phyloP scores from a whole-genome alignment of 2,329 filamentous ascomycete species.

The Verticillium nubilum region DNA sequence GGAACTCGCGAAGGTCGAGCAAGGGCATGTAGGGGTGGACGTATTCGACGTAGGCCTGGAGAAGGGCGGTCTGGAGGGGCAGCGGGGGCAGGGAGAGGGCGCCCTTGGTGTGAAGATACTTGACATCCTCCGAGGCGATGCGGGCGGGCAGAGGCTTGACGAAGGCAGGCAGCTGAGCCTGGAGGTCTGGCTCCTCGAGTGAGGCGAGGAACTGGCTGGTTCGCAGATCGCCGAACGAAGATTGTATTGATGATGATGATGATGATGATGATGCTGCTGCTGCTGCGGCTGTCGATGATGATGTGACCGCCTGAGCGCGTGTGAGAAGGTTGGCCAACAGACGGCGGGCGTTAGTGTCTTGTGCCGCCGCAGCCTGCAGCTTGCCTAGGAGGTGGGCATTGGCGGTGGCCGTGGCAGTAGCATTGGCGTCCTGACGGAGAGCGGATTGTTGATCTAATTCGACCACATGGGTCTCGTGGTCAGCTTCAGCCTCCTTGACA shows the following conservation, averaged over 20 bases:
- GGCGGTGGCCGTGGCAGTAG: neutral
- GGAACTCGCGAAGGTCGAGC: slow-evolving; percentile 60
- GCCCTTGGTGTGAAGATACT: slow-evolving; percentile 78
- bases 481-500: slow-evolving; percentile 14
- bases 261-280: slow-evolving; percentile 26
- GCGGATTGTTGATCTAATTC: slow-evolving; percentile 29
- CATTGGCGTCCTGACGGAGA: slow-evolving; percentile 24
- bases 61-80: slow-evolving; percentile 69
- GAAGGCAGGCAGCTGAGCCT: slow-evolving; percentile 55
- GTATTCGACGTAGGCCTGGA: slow-evolving; percentile 80
- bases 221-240: slow-evolving; percentile 22
- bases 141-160: slow-evolving; percentile 74
- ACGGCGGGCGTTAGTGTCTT: slow-evolving; percentile 12
- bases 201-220: slow-evolving; percentile 39
- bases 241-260: slow-evolving; percentile 21
- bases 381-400: slow-evolving; percentile 19
- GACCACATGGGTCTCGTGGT: slow-evolving; percentile 21
- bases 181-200: slow-evolving; percentile 40
- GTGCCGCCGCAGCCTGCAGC: slow-evolving; percentile 16
- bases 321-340: slow-evolving; percentile 13
- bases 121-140: slow-evolving; percentile 75
- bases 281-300: slow-evolving; percentile 20
- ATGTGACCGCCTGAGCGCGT: slow-evolving; percentile 9
- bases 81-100: slow-evolving; percentile 70
- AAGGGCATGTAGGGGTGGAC: slow-evolving; percentile 94